These are phyloP conservation scores for Coemansia nantahalensis DNA, from an alignment of 192 early-diverging fungal genomes.

Conservation along the genomic window DNA sequence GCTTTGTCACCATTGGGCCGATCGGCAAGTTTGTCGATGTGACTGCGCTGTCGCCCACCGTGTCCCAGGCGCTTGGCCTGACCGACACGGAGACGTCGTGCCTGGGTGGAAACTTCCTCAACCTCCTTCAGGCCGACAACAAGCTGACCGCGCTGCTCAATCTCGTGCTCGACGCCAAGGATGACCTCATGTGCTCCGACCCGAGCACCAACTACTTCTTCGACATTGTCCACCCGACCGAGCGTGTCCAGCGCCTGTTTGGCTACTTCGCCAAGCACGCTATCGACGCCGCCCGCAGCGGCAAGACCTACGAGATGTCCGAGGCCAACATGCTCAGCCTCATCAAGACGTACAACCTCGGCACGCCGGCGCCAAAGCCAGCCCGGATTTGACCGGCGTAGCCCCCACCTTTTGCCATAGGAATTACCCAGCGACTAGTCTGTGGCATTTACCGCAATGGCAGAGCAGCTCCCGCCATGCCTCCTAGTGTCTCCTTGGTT, in stretches of 20 bases:
- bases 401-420: too few relatives aligned
- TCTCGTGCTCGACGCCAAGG: slow-evolving; percentile 24
- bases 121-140: slow-evolving; percentile 34
- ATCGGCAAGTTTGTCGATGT: slow-evolving; percentile 41
- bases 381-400: neutral
- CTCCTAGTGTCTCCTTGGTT: too few relatives aligned
- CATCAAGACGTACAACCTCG: slow-evolving; percentile 28
- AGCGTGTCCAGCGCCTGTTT: slow-evolving; percentile 42
- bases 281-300: slow-evolving; percentile 10
- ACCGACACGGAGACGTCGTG: slow-evolving; percentile 34
- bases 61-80: slow-evolving; percentile 27
- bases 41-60: slow-evolving; percentile 15
- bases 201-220: slow-evolving; percentile 45
- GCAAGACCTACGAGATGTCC: slow-evolving; percentile 10
- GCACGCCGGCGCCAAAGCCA: slow-evolving; percentile 30
- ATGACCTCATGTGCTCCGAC: slow-evolving; percentile 35
- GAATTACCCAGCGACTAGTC: too few relatives aligned
- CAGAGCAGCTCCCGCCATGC: too few relatives aligned
- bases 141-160: slow-evolving; percentile 33
- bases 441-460: too few relatives aligned
- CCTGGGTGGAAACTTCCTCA: slow-evolving; percentile 35
- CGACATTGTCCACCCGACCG: slow-evolving; percentile 44
- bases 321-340: slow-evolving; percentile 23
- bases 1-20: slow-evolving; percentile 19
- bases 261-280: slow-evolving; percentile 34